These are phyloP conservation scores for Yarrowia alimentaria DNA, from an alignment of 805 yeast species.

Conservation along the genomic window DNA sequence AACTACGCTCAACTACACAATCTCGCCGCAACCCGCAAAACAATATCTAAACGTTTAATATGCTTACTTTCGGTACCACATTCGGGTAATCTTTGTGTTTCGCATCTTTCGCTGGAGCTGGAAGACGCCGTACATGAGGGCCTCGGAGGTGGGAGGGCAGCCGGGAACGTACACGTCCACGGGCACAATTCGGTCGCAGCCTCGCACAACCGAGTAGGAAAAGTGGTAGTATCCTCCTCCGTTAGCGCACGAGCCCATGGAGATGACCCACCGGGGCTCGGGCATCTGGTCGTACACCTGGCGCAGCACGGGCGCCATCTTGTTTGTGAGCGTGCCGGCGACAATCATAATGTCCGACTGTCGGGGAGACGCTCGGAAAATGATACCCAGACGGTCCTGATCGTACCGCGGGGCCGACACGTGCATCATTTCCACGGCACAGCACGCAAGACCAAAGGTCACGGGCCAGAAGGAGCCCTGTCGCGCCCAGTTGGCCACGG, in stretches of 20 bases:
- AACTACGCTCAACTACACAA: too few relatives aligned
- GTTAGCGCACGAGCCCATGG: constrained; percentile 92
- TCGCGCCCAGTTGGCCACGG: constrained; percentile 86
- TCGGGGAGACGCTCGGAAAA: constrained; percentile 91
- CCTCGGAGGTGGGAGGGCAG: constrained; percentile 90
- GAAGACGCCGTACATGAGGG: constrained; percentile 85
- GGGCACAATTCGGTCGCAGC: constrained; percentile 84
- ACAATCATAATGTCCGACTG: constrained; percentile 91
- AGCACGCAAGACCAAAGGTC: constrained; percentile 87
- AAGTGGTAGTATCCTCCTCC: constrained; percentile 94
- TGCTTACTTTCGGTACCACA: constrained; percentile 70
- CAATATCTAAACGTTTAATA: not conserved
- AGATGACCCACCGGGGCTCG: constrained; percentile 90
- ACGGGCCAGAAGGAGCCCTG: constrained; percentile 93
- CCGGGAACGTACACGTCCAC: constrained; percentile 92
- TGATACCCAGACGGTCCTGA: constrained; percentile 87
- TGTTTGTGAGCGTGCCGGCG: constrained; percentile 86
- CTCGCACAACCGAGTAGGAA: constrained; percentile 84
- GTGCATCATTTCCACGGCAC: constrained; percentile 96
- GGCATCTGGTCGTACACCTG: constrained; percentile 95
- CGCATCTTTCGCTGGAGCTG: constrained; percentile 89
- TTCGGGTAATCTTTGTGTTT: constrained; percentile 72
- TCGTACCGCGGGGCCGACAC: constrained; percentile 87
- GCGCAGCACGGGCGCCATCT: constrained; percentile 91
- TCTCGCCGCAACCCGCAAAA: too few relatives aligned